Conservation (phyloP, 1,139 yeast species). For the Pneumocystis oryctolagi region DNA sequence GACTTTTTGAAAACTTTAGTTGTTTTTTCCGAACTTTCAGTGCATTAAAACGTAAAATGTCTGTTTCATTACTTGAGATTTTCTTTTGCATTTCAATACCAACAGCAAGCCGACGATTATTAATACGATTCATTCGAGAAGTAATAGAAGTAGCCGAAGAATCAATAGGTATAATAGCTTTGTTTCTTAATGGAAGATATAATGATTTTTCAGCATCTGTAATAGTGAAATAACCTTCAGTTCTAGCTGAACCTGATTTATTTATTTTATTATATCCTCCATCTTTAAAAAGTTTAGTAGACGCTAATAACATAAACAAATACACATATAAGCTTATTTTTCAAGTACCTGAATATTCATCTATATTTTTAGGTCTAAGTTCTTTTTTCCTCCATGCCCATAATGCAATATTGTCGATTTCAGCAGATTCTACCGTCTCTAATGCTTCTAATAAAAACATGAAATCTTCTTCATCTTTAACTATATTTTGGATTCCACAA, state of each 20-base stretch:
- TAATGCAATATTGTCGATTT: conserved; percentile 34
- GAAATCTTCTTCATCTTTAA: conserved; percentile 67
- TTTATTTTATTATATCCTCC: conserved; percentile 32
- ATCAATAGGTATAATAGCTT: conserved; percentile 28
- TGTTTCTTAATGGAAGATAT: conserved; percentile 68
- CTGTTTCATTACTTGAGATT: conserved; percentile 68
- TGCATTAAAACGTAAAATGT: conserved; percentile 40
- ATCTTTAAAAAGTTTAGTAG: conserved; percentile 13
- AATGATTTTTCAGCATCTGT: conserved; percentile 58
- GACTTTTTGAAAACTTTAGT: conserved; percentile 87
- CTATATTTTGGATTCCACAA: conserved; percentile 35
- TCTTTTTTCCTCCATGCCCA: conserved; percentile 57
- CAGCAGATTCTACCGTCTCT: conserved; percentile 20
- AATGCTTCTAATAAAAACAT: conserved; percentile 34
- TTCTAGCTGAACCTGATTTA: conserved; percentile 48
- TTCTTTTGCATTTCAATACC: conserved; percentile 74
- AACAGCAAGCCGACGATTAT: conserved; percentile 78
- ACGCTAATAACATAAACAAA: conserved; percentile 5
- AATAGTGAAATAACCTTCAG: conserved; percentile 62
- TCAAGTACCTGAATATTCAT: neutral
- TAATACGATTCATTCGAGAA: conserved; percentile 77
- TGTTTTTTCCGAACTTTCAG: conserved; percentile 83
- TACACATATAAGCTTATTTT: neutral
- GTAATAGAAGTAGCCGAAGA: conserved; percentile 29
- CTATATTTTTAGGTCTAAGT: conserved; percentile 17